Percentiles rank a stretch among this genome's conserved stretches.
These are phyloP conservation scores for Acanthamoeba lenticulata DNA, from an alignment of 208 protist genomes.

Conservation along the genomic window DNA sequence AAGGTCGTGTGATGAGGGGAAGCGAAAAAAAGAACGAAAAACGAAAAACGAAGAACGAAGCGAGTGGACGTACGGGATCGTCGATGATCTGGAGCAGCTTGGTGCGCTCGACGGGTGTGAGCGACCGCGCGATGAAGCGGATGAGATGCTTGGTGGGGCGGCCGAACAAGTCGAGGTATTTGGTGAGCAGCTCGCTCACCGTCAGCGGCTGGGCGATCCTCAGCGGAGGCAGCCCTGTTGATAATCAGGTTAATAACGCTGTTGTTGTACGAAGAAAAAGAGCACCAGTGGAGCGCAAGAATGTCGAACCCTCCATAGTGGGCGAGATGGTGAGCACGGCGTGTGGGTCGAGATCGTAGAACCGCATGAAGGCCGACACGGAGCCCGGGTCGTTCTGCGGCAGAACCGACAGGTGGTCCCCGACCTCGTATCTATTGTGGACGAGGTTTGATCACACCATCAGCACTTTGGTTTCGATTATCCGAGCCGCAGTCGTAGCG, in stretches of 20 bases:
- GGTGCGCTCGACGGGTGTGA: background rate
- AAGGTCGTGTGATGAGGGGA: background rate
- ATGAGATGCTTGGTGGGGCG: slow-evolving; percentile 34
- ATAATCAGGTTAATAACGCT: too few species aligned
- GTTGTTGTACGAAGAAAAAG: background rate
- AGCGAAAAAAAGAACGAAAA: too few species aligned
- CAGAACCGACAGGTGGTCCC: slow-evolving; percentile 8
- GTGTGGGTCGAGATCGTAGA: slow-evolving; percentile 63
- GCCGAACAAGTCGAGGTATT: slow-evolving; percentile 60
- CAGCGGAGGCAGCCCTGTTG: slow-evolving; percentile 37
- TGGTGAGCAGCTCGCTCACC: background rate
- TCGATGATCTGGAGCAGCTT: background rate
- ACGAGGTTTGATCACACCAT: too few species aligned
- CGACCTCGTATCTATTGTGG: background rate
- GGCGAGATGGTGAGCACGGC: background rate
- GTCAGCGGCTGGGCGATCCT: slow-evolving; percentile 54
- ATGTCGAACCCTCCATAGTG: background rate
- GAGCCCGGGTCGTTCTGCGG: slow-evolving; percentile 23
- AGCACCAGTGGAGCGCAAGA: background rate
- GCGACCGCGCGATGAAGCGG: slow-evolving; percentile 4
- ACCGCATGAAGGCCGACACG: slow-evolving; percentile 41
- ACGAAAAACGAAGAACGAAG: too few species aligned
- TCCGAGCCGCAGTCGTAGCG: too few species aligned
- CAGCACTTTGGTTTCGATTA: background rate
- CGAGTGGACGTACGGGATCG: background rate